Base-by-base conservation (phyloP, 2,329 filamentous ascomycete genomes). In the Ceratocystis ficicola region DNA sequence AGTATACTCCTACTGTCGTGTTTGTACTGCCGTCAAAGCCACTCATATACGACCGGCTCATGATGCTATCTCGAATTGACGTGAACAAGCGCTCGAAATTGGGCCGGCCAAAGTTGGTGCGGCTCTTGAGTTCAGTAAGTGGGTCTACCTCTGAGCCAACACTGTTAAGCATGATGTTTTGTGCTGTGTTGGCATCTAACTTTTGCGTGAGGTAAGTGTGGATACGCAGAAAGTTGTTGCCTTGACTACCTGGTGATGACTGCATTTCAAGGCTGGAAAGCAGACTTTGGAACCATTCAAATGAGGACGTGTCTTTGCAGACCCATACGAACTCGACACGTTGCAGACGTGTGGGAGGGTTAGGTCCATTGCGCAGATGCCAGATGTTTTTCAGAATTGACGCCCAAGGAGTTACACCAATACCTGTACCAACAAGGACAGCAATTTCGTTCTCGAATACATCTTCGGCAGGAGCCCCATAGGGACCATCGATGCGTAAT, bases 321-420 rank as follows among this genome's bases (percentile, higher is more conserved):
- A 95, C 85, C 90, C 90, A 95, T 77, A 95, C 91, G 76, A 95
- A 95, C 75, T 95, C 90, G 17, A 95, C 90, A 73, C 90, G 85
- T 66, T 89, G 86, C 61, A 95, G 83, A 72, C 90, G 87, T 62
- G 83, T 84, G 0, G 90, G 89, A 25, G 89, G 87, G 76, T 94
- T 90, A 0, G 89, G 89, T 30, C 84, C 82, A 64, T 90, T 84
- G 64, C 90, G 88, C 71, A 92, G 81, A 74, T 95, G 89, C 88
- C 89, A 95, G 76, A 95, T 95, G 74, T 93, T 94, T 78, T 95
- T 95, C 69, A 90, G 78, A 69, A 90, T 89, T 3, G 85, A 80
- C 1, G 87, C 87, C 86, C 86, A 90, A 0, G 87, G 87, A 5
- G 87, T 90, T 59, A 90, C 87, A 71, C 87, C 87, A 68, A 90